phyloP scores from a whole-genome alignment of 2,329 filamentous ascomycete genomes.

The Botrytis elliptica region DNA sequence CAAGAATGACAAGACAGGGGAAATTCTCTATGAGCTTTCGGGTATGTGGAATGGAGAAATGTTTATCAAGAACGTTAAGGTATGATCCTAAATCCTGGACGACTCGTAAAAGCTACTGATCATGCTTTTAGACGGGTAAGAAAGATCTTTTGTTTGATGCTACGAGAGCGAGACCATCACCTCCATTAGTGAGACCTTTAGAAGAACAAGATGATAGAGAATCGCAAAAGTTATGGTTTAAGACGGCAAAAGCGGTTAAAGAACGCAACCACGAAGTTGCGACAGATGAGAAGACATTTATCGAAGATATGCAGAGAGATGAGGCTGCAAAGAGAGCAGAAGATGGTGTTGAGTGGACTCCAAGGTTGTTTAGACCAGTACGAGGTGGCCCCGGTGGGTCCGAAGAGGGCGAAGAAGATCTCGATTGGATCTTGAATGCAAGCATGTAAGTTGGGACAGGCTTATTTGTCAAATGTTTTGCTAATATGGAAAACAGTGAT shows the following conservation, averaged over 20 bases:
- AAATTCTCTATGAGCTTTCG: constrained; percentile 85
- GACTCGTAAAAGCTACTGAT: constrained; percentile 20
- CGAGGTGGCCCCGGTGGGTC: constrained; percentile 66
- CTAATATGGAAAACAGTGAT: constrained; percentile 49
- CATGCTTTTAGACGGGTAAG: constrained; percentile 69
- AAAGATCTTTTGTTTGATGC: constrained; percentile 91
- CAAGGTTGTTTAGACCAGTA: constrained; percentile 78
- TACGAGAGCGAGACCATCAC: constrained; percentile 69
- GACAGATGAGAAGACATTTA: constrained; percentile 93
- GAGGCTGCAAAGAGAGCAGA: constrained; percentile 79
- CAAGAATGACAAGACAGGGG: constrained; percentile 82
- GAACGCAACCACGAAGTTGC: constrained; percentile 83
- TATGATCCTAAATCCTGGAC: constrained; percentile 44
- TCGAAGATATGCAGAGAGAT: constrained; percentile 88
- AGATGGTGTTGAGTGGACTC: constrained; percentile 82
- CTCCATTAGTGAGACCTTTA: constrained; percentile 71
- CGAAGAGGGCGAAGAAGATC: constrained; percentile 80
- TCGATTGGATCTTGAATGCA: constrained; percentile 94
- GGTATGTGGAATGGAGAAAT: constrained; percentile 95
- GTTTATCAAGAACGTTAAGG: constrained; percentile 79
- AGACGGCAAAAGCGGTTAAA: constrained; percentile 77
- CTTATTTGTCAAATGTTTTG: constrained; percentile 9
- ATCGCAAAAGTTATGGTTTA: constrained; percentile 83
- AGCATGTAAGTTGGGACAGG: constrained; percentile 60
- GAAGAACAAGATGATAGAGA: constrained; percentile 87